These are phyloP conservation scores for Chrysoporthe austroafricana DNA, from an alignment of 2,329 filamentous ascomycete species.

Conservation along the genomic window DNA sequence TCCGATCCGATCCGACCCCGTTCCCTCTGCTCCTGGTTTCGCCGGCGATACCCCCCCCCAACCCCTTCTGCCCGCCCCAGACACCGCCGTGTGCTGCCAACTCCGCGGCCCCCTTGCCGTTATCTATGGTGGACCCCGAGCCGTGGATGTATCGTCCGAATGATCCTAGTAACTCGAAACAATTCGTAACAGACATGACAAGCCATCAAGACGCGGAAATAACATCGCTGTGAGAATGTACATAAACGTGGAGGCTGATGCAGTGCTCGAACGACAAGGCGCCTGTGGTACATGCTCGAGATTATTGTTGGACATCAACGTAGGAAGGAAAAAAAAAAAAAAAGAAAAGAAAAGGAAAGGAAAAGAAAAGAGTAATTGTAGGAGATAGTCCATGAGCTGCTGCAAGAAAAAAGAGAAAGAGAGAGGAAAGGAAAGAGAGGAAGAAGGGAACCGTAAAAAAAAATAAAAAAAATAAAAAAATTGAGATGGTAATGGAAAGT, in stretches of 20 bases:
- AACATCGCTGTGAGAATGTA: slow-evolving; percentile 17
- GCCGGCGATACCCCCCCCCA: not conserved
- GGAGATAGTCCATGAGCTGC: no score
- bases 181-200: slow-evolving; percentile 15
- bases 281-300: slow-evolving; percentile 11
- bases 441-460: slow-evolving; percentile 3
- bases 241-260: slow-evolving; percentile 13
- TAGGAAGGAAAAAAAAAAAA: not conserved
- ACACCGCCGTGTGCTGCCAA: not conserved
- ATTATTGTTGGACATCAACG: not conserved
- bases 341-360: not conserved
- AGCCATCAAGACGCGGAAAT: not conserved
- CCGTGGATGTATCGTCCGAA: not conserved
- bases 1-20: not conserved
- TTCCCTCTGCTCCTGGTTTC: not conserved
- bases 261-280: not conserved
- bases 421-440: not conserved
- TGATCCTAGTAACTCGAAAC: not conserved
- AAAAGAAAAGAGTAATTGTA: not conserved
- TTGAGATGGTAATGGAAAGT: not conserved
- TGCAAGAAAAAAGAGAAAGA: slow-evolving; percentile 2
- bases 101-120: not conserved
- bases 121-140: not conserved
- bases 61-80: not conserved
- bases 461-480: slow-evolving; percentile 2